These are phyloP conservation scores for Chlamydomonas schloesseri DNA, from an alignment of 139 green algal species.

Conservation along the genomic window DNA sequence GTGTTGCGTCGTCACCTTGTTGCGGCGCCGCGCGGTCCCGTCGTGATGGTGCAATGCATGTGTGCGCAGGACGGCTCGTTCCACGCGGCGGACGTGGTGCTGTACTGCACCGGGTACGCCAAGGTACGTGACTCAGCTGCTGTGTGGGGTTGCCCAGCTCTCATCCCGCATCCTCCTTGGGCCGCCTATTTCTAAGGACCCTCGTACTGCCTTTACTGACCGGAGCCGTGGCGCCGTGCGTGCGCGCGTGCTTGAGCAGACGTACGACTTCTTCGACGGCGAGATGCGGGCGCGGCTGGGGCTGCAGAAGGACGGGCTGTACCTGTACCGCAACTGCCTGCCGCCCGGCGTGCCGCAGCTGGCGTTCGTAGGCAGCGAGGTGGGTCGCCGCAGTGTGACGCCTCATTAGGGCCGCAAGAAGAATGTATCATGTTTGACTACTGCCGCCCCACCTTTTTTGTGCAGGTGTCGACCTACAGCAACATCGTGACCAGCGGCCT, in stretches of 20 bases:
- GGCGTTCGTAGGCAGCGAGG: conserved; percentile 48
- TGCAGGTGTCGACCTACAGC: conserved; percentile 37
- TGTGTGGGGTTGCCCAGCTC: too few species aligned
- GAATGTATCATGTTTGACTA: too few species aligned
- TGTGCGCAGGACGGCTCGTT: conserved; percentile 19
- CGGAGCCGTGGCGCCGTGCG: too few species aligned
- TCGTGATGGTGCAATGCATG: too few species aligned
- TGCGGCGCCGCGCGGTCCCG: too few species aligned
- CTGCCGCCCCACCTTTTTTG: not conserved
- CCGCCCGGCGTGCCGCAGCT: conserved; percentile 22
- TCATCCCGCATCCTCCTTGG: too few species aligned
- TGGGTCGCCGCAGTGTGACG: not conserved
- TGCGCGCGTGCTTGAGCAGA: not conserved
- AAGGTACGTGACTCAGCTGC: too few species aligned
- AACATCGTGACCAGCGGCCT: conserved; percentile 42
- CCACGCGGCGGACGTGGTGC: conserved; percentile 33
- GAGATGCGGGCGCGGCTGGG: conserved; percentile 35
- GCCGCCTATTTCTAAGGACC: too few species aligned
- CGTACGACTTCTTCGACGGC: conserved; percentile 44
- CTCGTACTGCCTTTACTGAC: too few species aligned
- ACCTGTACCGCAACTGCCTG: conserved; percentile 57
- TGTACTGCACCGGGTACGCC: conserved; percentile 55
- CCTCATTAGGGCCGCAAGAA: too few species aligned
- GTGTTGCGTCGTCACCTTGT: too few species aligned
- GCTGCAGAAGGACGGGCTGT: conserved; percentile 58